Evolutionary conservation across 1,284 basidiomycete species (phyloP).

Genomic region (Mrakiaceae sp.): DNA sequence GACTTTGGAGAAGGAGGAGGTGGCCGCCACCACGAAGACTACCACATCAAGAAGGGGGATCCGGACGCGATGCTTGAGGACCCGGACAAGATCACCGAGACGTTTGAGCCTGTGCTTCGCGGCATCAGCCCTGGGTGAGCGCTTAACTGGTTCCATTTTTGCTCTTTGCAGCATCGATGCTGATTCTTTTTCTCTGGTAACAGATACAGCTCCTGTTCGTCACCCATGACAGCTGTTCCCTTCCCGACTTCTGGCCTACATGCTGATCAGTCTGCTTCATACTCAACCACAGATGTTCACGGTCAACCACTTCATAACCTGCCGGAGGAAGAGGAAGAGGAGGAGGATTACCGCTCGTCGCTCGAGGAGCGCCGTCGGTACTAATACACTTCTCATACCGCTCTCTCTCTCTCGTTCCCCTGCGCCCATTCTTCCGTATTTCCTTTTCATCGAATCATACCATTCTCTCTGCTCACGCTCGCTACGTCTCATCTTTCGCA

Average conservation of each 20-base stretch:
- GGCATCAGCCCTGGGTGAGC: neutral
- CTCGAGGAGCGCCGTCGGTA: neutral
- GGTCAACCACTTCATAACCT: constrained; percentile 13
- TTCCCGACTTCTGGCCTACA: too few relatives aligned
- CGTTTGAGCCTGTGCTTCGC: neutral
- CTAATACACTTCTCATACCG: neutral
- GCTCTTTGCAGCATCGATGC: too few relatives aligned
- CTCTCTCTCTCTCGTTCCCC: neutral
- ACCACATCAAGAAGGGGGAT: too few relatives aligned
- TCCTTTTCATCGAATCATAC: neutral
- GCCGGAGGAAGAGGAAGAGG: constrained; percentile 12
- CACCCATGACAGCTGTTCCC: too few relatives aligned
- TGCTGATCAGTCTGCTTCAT: too few relatives aligned
- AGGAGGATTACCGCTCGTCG: neutral
- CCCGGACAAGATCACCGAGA: neutral
- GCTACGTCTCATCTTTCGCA: neutral
- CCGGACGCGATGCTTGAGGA: too few relatives aligned
- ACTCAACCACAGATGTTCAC: constrained; percentile 1
- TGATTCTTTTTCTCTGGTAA: too few relatives aligned
- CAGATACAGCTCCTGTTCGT: too few relatives aligned
- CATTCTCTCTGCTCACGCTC: neutral
- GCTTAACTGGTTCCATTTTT: too few relatives aligned
- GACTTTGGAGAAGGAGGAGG: too few relatives aligned
- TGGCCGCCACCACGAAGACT: too few relatives aligned
- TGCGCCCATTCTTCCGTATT: neutral